phyloP scores from a whole-genome alignment of 345 rosid species.

The Melaleuca quinquenervia region DNA sequence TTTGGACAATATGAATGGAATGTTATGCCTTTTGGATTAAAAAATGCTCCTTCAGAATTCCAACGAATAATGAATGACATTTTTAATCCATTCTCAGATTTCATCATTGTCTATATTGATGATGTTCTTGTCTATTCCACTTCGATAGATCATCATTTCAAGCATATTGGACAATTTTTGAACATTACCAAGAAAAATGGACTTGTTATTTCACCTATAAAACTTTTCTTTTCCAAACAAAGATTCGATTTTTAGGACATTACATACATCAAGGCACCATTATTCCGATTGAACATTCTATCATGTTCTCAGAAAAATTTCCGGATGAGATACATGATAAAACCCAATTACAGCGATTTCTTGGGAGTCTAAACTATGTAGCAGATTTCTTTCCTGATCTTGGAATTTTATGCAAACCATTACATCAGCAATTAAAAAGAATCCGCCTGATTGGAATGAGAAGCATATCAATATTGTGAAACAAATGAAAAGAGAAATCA shows the following conservation, averaged over 20 bases:
- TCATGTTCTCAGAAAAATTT: not conserved
- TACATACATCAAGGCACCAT: not conserved
- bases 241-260: not conserved
- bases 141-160: too few relatives aligned
- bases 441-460: not conserved
- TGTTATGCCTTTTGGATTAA: too few relatives aligned
- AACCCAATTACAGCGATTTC: not conserved
- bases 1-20: too few relatives aligned
- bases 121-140: too few relatives aligned
- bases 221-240: not conserved
- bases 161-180: too few relatives aligned
- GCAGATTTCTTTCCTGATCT: not conserved
- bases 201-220: not conserved
- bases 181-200: not conserved
- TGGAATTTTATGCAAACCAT: not conserved
- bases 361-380: not conserved
- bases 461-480: too few relatives aligned
- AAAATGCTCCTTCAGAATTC: too few relatives aligned
- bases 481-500: too few relatives aligned
- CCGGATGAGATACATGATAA: not conserved
- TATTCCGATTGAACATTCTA: not conserved
- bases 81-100: too few relatives aligned
- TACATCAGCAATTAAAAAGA: not conserved
- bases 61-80: too few relatives aligned
- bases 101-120: too few relatives aligned